A percentile compares a stretch with the other conserved stretches of the same genome.
Conservation (phyloP, 371 early-diverging fungal species). For the Choanephora cucurbitarum region DNA sequence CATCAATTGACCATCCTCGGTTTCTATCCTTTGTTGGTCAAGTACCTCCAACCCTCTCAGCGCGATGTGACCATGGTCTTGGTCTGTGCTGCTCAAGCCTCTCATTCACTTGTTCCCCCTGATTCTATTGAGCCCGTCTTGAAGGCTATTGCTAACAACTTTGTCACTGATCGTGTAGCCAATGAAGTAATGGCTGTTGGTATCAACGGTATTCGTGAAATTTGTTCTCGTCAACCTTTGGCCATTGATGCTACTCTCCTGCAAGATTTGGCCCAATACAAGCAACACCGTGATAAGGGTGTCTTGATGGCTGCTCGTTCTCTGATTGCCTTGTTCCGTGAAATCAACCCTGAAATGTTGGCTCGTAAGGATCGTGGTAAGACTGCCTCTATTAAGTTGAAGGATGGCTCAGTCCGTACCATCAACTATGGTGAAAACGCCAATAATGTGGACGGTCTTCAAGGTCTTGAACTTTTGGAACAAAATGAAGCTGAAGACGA, state of each 20-base stretch:
- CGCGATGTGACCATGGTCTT: slow-evolving; percentile 91
- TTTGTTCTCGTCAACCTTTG: slow-evolving; percentile 87
- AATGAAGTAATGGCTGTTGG: slow-evolving; percentile 94
- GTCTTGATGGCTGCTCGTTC: slow-evolving; percentile 91
- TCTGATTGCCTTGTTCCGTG: slow-evolving; percentile 87
- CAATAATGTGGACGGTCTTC: slow-evolving; percentile 63
- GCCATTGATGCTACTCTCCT: slow-evolving; percentile 87
- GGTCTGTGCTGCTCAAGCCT: slow-evolving; percentile 87
- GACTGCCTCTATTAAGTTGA: slow-evolving; percentile 71
- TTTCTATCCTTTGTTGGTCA: slow-evolving; percentile 87
- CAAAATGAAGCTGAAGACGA: slow-evolving; percentile 46
- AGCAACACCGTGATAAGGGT: slow-evolving; percentile 89
- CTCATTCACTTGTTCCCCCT: slow-evolving; percentile 92
- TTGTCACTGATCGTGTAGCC: slow-evolving; percentile 88
- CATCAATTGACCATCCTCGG: slow-evolving; percentile 89
- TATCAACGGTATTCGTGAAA: slow-evolving; percentile 91
- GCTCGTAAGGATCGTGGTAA: slow-evolving; percentile 92
- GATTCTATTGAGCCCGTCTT: slow-evolving; percentile 85
- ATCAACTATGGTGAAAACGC: slow-evolving; percentile 73
- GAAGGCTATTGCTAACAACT: slow-evolving; percentile 91
- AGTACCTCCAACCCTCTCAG: slow-evolving; percentile 93
- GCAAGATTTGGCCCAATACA: slow-evolving; percentile 88
- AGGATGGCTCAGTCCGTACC: slow-evolving; percentile 60
- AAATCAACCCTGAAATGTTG: slow-evolving; percentile 92
- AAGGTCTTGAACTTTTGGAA: slow-evolving; percentile 75